Conservation (phyloP, 805 yeast species). For the Metschnikowia bowlesiae region DNA sequence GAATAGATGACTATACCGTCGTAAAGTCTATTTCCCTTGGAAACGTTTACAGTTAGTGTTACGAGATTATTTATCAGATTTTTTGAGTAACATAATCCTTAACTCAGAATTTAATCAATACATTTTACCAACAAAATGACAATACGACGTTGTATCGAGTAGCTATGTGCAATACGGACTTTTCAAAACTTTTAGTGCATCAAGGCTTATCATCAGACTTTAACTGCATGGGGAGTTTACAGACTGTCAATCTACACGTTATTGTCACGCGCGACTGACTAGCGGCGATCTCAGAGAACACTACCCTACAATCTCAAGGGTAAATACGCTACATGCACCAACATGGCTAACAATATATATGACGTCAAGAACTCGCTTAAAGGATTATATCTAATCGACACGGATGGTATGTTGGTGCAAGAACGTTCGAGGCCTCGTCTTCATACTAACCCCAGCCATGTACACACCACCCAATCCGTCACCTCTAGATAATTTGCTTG, state of each 20-base stretch:
- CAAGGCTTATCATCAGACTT: too few species aligned
- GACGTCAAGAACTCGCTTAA: constrained; percentile 11
- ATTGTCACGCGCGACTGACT: not conserved
- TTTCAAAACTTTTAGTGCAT: too few species aligned
- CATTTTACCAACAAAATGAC: too few species aligned
- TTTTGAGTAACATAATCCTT: not conserved
- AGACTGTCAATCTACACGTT: not conserved
- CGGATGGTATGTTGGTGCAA: constrained; percentile 16
- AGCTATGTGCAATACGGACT: too few species aligned
- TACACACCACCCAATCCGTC: constrained; percentile 54
- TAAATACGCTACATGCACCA: not conserved
- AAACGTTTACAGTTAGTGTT: constrained; percentile 21
- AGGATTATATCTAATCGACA: constrained; percentile 20
- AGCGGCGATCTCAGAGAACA: not conserved
- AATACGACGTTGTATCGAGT: too few species aligned
- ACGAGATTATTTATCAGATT: not conserved
- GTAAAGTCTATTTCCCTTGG: constrained; percentile 52
- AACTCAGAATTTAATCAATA: too few species aligned
- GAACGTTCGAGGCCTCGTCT: not conserved
- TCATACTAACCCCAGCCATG: constrained; percentile 19
- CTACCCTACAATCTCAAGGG: not conserved
- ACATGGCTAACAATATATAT: constrained; percentile 7
- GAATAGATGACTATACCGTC: constrained; percentile 57
- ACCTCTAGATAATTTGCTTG: constrained; percentile 68
- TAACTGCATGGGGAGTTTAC: too few species aligned